Evolutionary conservation across 2,329 filamentous ascomycete species (phyloP).

Genomic region (Aspergillus candidus): DNA sequence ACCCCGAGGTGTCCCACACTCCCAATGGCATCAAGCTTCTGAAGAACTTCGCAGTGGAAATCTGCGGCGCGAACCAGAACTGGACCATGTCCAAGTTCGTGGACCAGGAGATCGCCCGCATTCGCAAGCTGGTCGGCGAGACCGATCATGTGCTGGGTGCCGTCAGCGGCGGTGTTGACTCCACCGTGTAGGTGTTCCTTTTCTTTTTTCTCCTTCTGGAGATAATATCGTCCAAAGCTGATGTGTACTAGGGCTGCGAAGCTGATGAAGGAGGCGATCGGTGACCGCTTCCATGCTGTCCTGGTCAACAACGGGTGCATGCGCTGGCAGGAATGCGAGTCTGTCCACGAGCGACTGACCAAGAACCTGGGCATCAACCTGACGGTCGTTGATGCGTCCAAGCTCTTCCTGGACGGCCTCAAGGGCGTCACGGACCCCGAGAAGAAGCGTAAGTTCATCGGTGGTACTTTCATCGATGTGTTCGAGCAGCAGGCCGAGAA

Average conservation of each 20-base stretch:
- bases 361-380: constrained; percentile 84
- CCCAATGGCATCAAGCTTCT: constrained; percentile 63
- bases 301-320: constrained; percentile 83
- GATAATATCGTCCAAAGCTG: no score
- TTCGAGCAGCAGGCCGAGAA: constrained; percentile 73
- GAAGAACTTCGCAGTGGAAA: constrained; percentile 75
- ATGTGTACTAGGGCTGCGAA: constrained; percentile 52
- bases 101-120: constrained; percentile 71
- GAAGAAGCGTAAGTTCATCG: constrained; percentile 86
- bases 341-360: constrained; percentile 72
- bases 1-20: constrained; percentile 63
- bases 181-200: constrained; percentile 60
- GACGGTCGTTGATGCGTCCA: constrained; percentile 72
- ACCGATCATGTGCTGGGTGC: constrained; percentile 76
- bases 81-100: constrained; percentile 87
- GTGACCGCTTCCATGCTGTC: constrained; percentile 75
- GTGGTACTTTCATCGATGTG: constrained; percentile 70
- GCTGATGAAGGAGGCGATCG: constrained; percentile 81
- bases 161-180: constrained; percentile 80
- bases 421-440: constrained; percentile 75
- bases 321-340: constrained; percentile 74
- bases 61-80: constrained; percentile 68
- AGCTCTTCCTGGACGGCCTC: constrained; percentile 71
- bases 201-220: no score
- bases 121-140: constrained; percentile 73